Evolutionary conservation across 73 alveolate genomes (phyloP), one percentile per base, ranked within the genome.

Genomic region (Halteria grandinella): DNA sequence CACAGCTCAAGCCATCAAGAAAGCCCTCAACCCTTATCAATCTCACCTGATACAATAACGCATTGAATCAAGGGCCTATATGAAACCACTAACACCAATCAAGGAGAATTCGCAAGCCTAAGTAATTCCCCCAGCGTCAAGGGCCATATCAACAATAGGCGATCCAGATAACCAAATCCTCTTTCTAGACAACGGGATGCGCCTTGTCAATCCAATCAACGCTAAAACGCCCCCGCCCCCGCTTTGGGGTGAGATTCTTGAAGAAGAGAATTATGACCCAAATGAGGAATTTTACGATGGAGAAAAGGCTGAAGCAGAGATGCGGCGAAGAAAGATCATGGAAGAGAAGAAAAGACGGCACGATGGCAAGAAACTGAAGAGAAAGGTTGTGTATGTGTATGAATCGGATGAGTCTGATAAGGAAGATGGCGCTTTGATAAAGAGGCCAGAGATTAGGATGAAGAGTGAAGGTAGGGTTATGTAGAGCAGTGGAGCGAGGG

Each of bases 221-320:
- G 23, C 37, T 17, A 82, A 59, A 27, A 82, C 91, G 8, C 91
- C 91, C 5, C 91, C 91, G 55, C 91, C 91, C n/a, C 91, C 91
- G 18, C 36, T 82, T 73, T 82, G 91, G 91, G 91, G 91, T 3
- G 91, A 82, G 33, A 72, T 54, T 20, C 20, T 66, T 1, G 91
- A 82, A 36, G 81, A 52, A 31, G 91, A 82, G 37, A 53, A 71
- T 62, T 57, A 69, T 11, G 83, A 74, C 45, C 81, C 86, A 6
- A 66, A 60, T 39, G 86, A 70, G 60, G 82, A 70, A 0, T 82
- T 82, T 48, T 82, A 82, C 55, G 80, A 82, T 49, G 70, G 50
- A 33, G 40, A 70, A 20, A 28, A 48, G 34, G 83, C 71, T 27
- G 6, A n/a, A 27, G 11, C 25, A 18, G 83, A 70, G 34, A 20